A percentile compares a stretch with the other conserved stretches of the same genome.
Conservation (phyloP, 2,329 filamentous ascomycete genomes). For the Calonectria crousiana region DNA sequence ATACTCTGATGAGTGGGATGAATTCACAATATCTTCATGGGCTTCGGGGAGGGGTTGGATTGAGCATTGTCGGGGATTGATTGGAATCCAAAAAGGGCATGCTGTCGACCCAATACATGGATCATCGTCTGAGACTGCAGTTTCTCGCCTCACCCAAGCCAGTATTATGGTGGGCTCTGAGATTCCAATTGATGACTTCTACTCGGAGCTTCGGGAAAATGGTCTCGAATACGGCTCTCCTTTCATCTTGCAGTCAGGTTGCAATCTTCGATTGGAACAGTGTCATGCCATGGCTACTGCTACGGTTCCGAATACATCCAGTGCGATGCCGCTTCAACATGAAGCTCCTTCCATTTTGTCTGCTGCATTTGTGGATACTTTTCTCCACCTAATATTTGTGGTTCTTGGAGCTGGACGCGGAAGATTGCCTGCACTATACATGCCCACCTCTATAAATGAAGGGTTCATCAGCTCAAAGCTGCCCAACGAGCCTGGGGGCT, state of each 20-base stretch:
- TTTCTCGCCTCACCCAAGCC: slow-evolving; percentile 18
- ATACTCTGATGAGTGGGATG: slow-evolving; percentile 62
- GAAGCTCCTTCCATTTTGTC: slow-evolving; percentile 60
- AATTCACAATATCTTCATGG: slow-evolving; percentile 69
- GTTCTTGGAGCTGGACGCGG: slow-evolving; percentile 51
- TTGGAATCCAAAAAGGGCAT: slow-evolving; percentile 51
- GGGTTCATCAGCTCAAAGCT: slow-evolving; percentile 43
- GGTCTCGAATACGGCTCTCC: slow-evolving; percentile 43
- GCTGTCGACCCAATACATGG: slow-evolving; percentile 36
- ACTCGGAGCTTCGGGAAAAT: slow-evolving; percentile 38
- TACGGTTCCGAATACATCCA: slow-evolving; percentile 56
- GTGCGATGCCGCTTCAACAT: slow-evolving; percentile 58
- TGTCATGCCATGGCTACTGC: slow-evolving; percentile 43
- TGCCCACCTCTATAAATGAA: slow-evolving; percentile 50
- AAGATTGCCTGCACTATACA: slow-evolving; percentile 49
- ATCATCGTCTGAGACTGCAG: slow-evolving; percentile 11
- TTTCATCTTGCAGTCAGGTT: slow-evolving; percentile 33
- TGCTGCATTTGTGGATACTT: slow-evolving; percentile 59
- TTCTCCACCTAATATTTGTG: slow-evolving; percentile 55
- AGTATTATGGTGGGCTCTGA: neutral
- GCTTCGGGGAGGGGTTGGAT: slow-evolving; percentile 65
- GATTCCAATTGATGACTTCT: slow-evolving; percentile 38
- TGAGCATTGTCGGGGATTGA: slow-evolving; percentile 67
- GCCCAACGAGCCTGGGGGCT: slow-evolving; percentile 43
- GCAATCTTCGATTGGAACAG: slow-evolving; percentile 24